Base-by-base conservation (phyloP, 2,329 filamentous ascomycete species). In the Tympanopsis confertula region DNA sequence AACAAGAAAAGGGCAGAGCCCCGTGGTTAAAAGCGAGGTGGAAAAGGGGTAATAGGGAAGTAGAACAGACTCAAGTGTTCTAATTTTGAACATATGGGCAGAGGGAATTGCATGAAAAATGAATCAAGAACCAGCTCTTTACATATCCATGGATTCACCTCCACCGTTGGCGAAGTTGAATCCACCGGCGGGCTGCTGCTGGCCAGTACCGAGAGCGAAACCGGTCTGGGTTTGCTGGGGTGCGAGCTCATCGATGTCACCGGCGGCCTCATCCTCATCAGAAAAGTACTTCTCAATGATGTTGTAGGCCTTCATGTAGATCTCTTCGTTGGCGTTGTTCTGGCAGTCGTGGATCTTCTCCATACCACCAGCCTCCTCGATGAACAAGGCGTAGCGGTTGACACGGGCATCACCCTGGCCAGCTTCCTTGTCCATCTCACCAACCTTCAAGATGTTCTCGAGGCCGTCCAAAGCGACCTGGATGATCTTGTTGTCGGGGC, bases 201-300 rank as follows among this genome's bases (percentile, higher is more conserved):
- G 30, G 15, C 7, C 15, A 29, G 59, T 57, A 32, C 43, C 50
- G 38, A 62, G 66, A 55, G 74, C 78, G 51, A 80, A 67, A 53
- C 83, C 80, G 62, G 78, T 78, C 41, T 81, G 81, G 52, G 84
- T 84, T 29, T 69, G 59, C 35, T 75, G 77, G 51, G 81, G 76
- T 19, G 68, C 59, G 55, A 86, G 82, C 43, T 84, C 76, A 33
- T 33, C 30, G 61, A 86, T 74, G 32, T 66, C 68, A 52, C 93
- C 86, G 44, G 87, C 85, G 49, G 87, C 87, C 56, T 94, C 91
- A 39, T 96, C 91, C 49, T 98, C 91, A 54, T 98, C 91, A 0
- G 88, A 95, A 69, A 98, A 98, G 75, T 98, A 98, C 71, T 95
- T 95, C 74, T 98, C 91, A 49, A 98, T 98, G 64, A 98, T 98